These are phyloP conservation scores for Stygiomarasmius scandens DNA, from an alignment of 1,284 basidiomycete genomes.

Conservation along the genomic window DNA sequence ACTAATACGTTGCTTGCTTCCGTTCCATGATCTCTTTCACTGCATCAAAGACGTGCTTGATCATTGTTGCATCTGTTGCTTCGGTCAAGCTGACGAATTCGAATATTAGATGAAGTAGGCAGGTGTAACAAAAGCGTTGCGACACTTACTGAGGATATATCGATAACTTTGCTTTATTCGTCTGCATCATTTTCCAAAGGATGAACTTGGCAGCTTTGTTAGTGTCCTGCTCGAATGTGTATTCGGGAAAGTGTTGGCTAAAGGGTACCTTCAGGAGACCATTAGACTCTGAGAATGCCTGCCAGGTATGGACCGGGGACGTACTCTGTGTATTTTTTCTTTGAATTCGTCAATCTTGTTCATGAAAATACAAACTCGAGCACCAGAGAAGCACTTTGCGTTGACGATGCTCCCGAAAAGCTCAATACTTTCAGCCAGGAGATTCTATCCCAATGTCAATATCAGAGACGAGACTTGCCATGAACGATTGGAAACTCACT, in stretches of 20 bases:
- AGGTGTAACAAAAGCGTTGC: constrained; percentile 2
- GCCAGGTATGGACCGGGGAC: background rate
- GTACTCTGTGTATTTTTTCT: constrained; percentile 51
- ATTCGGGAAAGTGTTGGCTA: constrained; percentile 44
- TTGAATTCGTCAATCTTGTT: constrained; percentile 83
- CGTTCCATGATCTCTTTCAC: constrained; percentile 98
- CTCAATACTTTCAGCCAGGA: constrained; percentile 79
- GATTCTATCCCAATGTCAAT: constrained; percentile 50
- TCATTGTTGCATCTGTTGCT: constrained; percentile 80
- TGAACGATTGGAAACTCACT: constrained; percentile 42
- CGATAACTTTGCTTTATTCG: constrained; percentile 28
- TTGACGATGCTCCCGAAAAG: constrained; percentile 71
- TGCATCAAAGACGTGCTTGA: constrained; percentile 92
- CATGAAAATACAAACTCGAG: constrained; percentile 71
- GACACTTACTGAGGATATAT: constrained; percentile 9
- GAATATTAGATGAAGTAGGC: too few relatives aligned
- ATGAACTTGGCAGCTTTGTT: constrained; percentile 99
- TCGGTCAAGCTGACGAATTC: constrained; percentile 78
- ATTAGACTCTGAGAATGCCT: too few relatives aligned
- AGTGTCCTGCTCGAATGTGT: constrained; percentile 91
- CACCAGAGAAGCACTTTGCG: constrained; percentile 70
- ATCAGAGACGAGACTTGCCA: too few relatives aligned
- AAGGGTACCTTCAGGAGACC: constrained; percentile 1
- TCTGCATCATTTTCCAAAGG: constrained; percentile 95
- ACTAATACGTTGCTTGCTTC: too few relatives aligned